Percentiles rank a stretch among this genome's conserved stretches.
Evolutionary conservation across 306 rosid genomes (phyloP).

Genomic region (Gillenia trifoliata): DNA sequence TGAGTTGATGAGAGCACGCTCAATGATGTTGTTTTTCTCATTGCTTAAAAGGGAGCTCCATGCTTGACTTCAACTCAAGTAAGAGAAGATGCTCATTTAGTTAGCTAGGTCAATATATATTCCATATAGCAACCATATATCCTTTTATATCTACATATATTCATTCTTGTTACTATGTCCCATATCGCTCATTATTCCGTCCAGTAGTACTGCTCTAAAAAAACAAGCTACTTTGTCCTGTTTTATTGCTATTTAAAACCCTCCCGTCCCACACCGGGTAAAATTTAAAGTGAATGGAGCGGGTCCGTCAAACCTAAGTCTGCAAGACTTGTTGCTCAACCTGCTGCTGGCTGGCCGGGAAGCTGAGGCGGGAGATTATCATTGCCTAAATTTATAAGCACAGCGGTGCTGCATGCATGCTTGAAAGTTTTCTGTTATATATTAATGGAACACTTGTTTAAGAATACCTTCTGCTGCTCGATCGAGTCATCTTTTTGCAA

Average conservation of each 20-base stretch:
- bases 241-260: background rate
- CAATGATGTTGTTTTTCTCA: slow-evolving; percentile 57
- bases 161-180: too few species aligned
- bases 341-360: background rate
- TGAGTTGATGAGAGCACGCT: slow-evolving; percentile 59
- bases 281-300: background rate
- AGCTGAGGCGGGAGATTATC: slow-evolving; percentile 2
- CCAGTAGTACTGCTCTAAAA: too few species aligned
- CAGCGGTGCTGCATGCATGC: background rate
- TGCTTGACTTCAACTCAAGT: slow-evolving; percentile 51
- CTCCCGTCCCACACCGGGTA: background rate
- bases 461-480: background rate
- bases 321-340: slow-evolving; percentile 7
- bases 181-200: background rate
- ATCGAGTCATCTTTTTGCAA: background rate
- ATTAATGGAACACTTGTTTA: too few species aligned
- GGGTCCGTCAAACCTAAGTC: slow-evolving; percentile 7
- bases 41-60: slow-evolving; percentile 51
- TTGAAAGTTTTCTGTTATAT: too few species aligned
- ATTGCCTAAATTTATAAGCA: background rate
- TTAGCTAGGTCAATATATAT: slow-evolving; percentile 9
- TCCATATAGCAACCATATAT: slow-evolving; percentile 7
- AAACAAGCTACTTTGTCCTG: too few species aligned
- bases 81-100: slow-evolving; percentile 7
- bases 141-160: background rate